A percentile compares a stretch with the other conserved stretches of the same genome.
Evolutionary conservation across 176 grass and related monocot genomes (phyloP).

Genomic region (Juncus effusus): DNA sequence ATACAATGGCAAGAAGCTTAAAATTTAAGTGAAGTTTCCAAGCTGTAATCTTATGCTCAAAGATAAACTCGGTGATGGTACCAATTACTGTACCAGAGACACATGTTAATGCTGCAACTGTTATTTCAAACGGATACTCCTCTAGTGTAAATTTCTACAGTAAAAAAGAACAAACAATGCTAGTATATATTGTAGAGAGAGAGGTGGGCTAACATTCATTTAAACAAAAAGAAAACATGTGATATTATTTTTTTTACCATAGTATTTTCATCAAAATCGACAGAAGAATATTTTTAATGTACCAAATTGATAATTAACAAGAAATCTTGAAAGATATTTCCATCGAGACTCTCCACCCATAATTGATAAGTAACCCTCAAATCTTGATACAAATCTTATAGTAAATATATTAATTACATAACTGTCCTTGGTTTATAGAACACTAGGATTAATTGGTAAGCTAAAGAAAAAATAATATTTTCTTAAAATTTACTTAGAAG

Average conservation of each 20-base stretch:
- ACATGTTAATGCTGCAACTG: constrained; percentile 29
- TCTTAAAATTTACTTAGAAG: no score
- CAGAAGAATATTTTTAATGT: neutral
- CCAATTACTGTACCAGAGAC: constrained; percentile 26
- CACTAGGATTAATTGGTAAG: neutral
- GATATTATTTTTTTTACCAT: neutral
- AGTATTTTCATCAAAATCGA: neutral
- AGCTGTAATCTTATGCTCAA: constrained; percentile 22
- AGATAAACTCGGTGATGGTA: constrained; percentile 13
- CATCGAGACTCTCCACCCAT: no score
- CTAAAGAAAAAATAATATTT: neutral
- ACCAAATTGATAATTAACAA: neutral
- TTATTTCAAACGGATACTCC: constrained; percentile 32
- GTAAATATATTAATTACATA: neutral
- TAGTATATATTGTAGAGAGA: constrained; percentile 1
- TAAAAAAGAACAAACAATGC: neutral
- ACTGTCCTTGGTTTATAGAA: no score
- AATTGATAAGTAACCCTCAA: no score
- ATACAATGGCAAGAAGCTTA: constrained; percentile 26
- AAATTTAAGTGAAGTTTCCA: constrained; percentile 31
- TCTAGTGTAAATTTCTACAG: constrained; percentile 22
- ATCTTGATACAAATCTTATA: no score
- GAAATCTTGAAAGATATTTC: neutral
- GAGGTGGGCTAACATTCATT: neutral
- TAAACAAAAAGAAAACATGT: neutral